phyloP scores from a whole-genome alignment of 345 rosid genomes.

The Geranium brycei region DNA sequence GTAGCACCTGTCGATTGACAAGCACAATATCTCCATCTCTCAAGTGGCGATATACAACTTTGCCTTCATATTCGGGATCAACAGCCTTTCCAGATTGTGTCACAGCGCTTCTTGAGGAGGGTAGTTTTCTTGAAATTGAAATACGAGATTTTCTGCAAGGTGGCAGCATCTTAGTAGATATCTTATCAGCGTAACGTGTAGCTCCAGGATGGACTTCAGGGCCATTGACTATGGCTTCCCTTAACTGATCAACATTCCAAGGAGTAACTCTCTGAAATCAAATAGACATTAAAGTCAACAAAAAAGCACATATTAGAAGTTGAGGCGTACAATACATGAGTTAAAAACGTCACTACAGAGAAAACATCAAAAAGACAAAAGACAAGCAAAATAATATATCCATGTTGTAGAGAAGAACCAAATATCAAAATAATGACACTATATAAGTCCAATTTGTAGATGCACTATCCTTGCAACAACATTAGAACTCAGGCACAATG shows the following conservation, averaged over 20 bases:
- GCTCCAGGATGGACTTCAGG: constrained; percentile 87
- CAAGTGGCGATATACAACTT: constrained; percentile 75
- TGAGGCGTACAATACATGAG: too few relatives aligned
- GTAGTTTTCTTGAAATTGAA: constrained; percentile 58
- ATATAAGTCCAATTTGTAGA: too few relatives aligned
- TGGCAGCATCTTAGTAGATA: constrained; percentile 41
- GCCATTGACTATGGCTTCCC: constrained; percentile 75
- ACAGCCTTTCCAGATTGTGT: constrained; percentile 46
- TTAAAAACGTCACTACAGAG: too few relatives aligned
- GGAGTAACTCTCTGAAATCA: constrained; percentile 69
- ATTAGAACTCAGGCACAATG: too few relatives aligned
- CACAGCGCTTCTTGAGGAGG: constrained; percentile 63
- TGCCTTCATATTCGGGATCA: constrained; percentile 60
- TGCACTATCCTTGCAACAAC: too few relatives aligned
- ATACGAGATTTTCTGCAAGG: constrained; percentile 36
- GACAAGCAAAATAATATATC: background rate
- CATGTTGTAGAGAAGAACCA: background rate
- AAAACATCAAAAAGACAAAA: background rate
- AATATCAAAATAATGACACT: too few relatives aligned
- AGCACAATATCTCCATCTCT: constrained; percentile 91
- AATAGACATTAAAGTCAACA: background rate
- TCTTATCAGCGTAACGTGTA: constrained; percentile 67
- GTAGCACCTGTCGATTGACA: constrained; percentile 79
- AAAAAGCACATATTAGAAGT: too few relatives aligned
- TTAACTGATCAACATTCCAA: constrained; percentile 62